Conservation (phyloP, 306 rosid genomes). For the Myrica gale region DNA sequence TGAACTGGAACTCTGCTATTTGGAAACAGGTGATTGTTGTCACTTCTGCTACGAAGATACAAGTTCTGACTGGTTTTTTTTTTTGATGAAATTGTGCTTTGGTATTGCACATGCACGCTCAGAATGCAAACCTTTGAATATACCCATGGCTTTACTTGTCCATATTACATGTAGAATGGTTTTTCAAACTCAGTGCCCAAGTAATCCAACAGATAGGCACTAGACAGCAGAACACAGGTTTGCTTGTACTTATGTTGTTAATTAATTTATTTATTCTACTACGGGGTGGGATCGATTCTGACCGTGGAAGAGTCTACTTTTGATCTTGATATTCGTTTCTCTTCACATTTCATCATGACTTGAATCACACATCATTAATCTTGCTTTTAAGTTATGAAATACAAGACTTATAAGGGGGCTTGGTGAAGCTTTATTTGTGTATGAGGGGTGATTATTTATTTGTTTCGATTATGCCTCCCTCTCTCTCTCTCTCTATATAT, state of each 20-base stretch:
- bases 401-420: background rate
- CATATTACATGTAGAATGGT: background rate
- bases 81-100: background rate
- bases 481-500: background rate
- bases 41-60: constrained; percentile 32
- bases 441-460: background rate
- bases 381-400: background rate
- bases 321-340: background rate
- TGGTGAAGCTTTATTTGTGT: background rate
- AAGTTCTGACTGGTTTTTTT: background rate
- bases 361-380: background rate
- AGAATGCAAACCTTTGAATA: background rate
- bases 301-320: background rate
- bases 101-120: background rate
- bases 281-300: background rate
- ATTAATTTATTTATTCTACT: background rate
- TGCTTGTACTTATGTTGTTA: background rate
- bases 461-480: background rate
- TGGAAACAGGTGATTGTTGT: constrained; percentile 77
- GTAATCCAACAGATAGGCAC: background rate
- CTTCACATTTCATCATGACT: background rate
- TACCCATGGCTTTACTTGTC: background rate
- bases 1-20: constrained; percentile 91
- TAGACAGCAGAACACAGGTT: background rate
- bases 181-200: background rate